These are phyloP conservation scores for Thalia dealbata DNA, from an alignment of 176 grass and related monocot species.

Conservation along the genomic window DNA sequence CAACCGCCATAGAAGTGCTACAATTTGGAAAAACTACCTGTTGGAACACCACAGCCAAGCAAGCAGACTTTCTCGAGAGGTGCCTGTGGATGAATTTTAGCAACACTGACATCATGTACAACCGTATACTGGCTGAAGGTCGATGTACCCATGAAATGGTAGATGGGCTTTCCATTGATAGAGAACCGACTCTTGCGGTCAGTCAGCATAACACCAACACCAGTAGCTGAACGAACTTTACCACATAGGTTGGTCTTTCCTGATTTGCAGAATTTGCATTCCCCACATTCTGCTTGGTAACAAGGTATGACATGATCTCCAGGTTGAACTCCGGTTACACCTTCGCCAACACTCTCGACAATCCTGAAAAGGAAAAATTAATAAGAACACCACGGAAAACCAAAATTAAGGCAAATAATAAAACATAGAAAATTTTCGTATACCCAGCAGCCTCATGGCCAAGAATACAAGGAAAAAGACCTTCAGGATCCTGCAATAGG, in stretches of 20 bases:
- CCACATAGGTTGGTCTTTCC: slow-evolving; percentile 97
- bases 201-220: slow-evolving; percentile 84
- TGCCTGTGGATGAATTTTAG: slow-evolving; percentile 76
- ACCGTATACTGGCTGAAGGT: slow-evolving; percentile 99
- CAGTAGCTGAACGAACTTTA: slow-evolving; percentile 81
- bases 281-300: slow-evolving; percentile 87
- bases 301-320: slow-evolving; percentile 98
- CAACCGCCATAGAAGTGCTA: too few relatives aligned
- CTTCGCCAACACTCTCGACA: slow-evolving; percentile 95
- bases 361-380: slow-evolving; percentile 25
- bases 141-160: slow-evolving; percentile 99
- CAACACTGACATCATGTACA: slow-evolving; percentile 95
- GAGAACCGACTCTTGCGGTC: slow-evolving; percentile 80
- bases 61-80: slow-evolving; percentile 89
- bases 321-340: slow-evolving; percentile 77
- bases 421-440: not conserved
- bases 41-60: slow-evolving; percentile 92
- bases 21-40: slow-evolving; percentile 40
- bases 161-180: slow-evolving; percentile 70
- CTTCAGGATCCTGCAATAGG: slow-evolving; percentile 74
- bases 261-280: slow-evolving; percentile 90
- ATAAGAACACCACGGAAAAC: slow-evolving; percentile 4
- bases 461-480: slow-evolving; percentile 97
- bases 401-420: not conserved
- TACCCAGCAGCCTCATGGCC: slow-evolving; percentile 96